Percentiles rank a stretch among this genome's conserved stretches.
Evolutionary conservation across 116 monocot species (phyloP).

Genomic region (Zostera marina): DNA sequence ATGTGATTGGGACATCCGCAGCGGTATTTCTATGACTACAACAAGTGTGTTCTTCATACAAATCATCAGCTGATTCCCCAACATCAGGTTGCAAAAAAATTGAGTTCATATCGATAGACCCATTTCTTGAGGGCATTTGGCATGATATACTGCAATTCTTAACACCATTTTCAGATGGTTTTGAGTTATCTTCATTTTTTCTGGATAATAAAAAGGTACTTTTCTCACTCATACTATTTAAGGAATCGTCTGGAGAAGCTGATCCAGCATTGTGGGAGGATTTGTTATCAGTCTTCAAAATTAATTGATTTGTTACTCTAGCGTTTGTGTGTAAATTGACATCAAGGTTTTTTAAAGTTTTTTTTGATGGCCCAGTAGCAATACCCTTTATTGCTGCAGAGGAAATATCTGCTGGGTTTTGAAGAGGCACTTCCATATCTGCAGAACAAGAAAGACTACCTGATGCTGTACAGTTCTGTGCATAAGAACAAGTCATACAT

Average conservation of each 20-base stretch:
- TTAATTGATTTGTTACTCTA: conserved; percentile 1
- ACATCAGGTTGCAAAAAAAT: conserved; percentile 16
- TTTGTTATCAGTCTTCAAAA: conserved; percentile 7
- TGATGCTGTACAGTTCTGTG: conserved; percentile 2
- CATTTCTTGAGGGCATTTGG: conserved; percentile 9
- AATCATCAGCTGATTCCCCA: conserved; percentile 9
- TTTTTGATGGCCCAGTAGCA: conserved; percentile 7
- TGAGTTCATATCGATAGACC: not conserved
- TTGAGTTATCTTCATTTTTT: conserved; percentile 5
- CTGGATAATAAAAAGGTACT: not conserved
- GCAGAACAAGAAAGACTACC: conserved; percentile 9
- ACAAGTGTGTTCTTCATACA: conserved; percentile 1
- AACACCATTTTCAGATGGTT: conserved; percentile 5
- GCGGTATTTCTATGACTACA: conserved; percentile 13
- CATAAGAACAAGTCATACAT: conserved; percentile 17
- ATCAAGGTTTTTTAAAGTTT: conserved; percentile 1
- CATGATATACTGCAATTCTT: conserved; percentile 1
- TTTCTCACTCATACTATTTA: conserved; percentile 9
- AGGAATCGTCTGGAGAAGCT: conserved; percentile 4
- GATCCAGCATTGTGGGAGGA: conserved; percentile 6
- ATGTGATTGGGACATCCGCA: conserved; percentile 7
- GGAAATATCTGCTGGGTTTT: conserved; percentile 7
- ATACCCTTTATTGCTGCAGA: conserved; percentile 4
- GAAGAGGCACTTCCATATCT: conserved; percentile 9
- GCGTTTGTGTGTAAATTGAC: conserved; percentile 1